Conservation (phyloP, 2,329 filamentous ascomycete species). For the Curvularia verruculosa region DNA sequence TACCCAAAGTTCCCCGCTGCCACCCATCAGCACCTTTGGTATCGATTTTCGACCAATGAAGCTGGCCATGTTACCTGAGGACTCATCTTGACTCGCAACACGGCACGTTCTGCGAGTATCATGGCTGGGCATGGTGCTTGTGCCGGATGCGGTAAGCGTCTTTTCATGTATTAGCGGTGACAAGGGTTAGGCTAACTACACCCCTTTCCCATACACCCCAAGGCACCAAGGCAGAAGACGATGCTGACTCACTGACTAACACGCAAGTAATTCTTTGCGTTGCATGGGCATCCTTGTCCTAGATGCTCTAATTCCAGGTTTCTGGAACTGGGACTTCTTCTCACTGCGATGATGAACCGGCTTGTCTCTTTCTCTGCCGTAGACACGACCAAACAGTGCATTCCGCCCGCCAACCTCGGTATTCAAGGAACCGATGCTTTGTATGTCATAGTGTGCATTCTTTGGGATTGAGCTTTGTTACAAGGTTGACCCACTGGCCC, state of each 20-base stretch:
- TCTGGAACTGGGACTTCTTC: too few species aligned
- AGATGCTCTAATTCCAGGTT: background rate
- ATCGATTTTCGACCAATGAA: background rate
- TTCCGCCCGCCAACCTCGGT: background rate
- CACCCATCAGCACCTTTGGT: constrained; percentile 4
- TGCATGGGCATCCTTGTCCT: background rate
- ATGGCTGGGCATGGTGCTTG: background rate
- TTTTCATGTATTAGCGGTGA: background rate
- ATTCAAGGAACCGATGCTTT: background rate
- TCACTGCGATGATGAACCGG: background rate
- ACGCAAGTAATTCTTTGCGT: background rate
- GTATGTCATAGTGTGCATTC: background rate
- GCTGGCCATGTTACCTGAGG: background rate
- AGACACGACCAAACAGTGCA: background rate
- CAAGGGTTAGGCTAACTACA: background rate
- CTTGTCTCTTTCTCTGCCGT: background rate
- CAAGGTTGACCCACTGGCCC: constrained; percentile 8
- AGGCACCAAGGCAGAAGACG: background rate
- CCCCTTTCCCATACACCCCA: background rate
- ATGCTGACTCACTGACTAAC: background rate
- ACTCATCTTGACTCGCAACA: constrained; percentile 3
- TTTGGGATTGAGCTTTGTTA: background rate
- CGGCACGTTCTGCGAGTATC: constrained; percentile 1
- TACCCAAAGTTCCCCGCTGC: background rate
- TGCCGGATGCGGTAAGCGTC: constrained; percentile 6